phyloP scores from a whole-genome alignment of 495 filamentous ascomycete genomes.

The Penicillium dipodomyicola region DNA sequence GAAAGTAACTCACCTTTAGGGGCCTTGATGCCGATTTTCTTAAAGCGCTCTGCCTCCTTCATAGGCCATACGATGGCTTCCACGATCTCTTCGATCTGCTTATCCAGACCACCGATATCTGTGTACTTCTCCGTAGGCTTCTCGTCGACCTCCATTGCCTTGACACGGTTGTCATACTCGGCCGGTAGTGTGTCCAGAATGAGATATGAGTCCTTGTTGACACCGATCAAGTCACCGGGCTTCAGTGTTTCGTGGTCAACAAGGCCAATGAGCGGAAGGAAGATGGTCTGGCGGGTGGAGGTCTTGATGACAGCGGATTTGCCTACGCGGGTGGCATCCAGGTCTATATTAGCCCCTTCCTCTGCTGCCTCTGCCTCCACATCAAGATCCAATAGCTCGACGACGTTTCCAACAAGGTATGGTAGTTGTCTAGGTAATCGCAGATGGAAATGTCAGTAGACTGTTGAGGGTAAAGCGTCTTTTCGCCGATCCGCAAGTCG shows the following conservation, averaged over 20 bases:
- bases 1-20: slow-evolving; percentile 75
- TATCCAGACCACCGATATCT: slow-evolving; percentile 95
- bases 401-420: slow-evolving; percentile 97
- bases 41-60: slow-evolving; percentile 98
- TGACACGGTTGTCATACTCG: slow-evolving; percentile 99
- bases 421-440: slow-evolving; percentile 75
- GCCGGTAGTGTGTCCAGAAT: slow-evolving; percentile 95
- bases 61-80: slow-evolving; percentile 99
- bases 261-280: slow-evolving; percentile 94
- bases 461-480: not conserved
- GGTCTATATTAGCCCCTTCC: slow-evolving; percentile 96
- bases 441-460: slow-evolving; percentile 10
- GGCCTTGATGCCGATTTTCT: slow-evolving; percentile 99
- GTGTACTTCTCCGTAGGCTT: slow-evolving; percentile 99
- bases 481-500: not conserved
- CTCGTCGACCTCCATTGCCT: slow-evolving; percentile 99
- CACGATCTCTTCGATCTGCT: slow-evolving; percentile 99
- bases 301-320: slow-evolving; percentile 99
- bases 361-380: slow-evolving; percentile 94
- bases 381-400: slow-evolving; percentile 93
- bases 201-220: slow-evolving; percentile 99
- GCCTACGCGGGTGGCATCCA: slow-evolving; percentile 93
- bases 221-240: slow-evolving; percentile 93
- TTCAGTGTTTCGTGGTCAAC: slow-evolving; percentile 92
- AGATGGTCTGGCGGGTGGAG: slow-evolving; percentile 98